Base-by-base conservation (phyloP, 371 early-diverging fungal genomes). In the Mucor ambiguus region DNA sequence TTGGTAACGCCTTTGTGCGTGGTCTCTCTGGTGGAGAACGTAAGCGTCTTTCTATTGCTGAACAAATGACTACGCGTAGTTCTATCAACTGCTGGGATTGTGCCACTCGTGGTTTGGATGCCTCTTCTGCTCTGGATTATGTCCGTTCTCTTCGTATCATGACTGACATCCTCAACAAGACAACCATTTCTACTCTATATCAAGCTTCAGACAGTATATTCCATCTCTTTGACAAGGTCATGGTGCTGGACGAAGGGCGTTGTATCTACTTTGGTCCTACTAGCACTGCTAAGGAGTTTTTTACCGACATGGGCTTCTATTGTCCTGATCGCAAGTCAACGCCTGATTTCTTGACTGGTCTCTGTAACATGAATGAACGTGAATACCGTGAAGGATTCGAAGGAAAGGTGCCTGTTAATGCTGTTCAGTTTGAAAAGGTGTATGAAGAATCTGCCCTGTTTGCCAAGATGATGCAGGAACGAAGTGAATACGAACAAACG, bases 41-140 rank as follows among this genome's bases (percentile, higher is more conserved):
- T 71, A 92, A 93, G 84, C 85, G 95, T 70, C 77, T 89, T 26
- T 79, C 85, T 12, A 90, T 92, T 63, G 92, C 89, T 33, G 87
- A 87, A 72, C 92, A 95, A 76, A 84, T 94, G 28, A 80, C 92
- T 10, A 82, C 89, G 44, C 80, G 80, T 64, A 85, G 90, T 32
- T 75, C 83, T 16, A 78, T 91, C 60, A 83, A 89, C 44, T 81
- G 92, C 58, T 86, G 90, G 82, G 93, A 93, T 70, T 91, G 90
- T 59, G 85, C 90, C 41, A 91, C 90, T n/a, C 86, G 85, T 61
- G 93, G 94, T 59, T 70, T 95, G n/a, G 96, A 95, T 79, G 84
- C 91, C n/a, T 87, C 91, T 58, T 91, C 90, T 37, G 93, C 95
- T 57, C 78, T 89, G 18, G 87, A 89, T 68, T 87, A 88, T 62